Evolutionary conservation across 768 basidiomycete genomes (phyloP).

Genomic region (Mrakia frigida): DNA sequence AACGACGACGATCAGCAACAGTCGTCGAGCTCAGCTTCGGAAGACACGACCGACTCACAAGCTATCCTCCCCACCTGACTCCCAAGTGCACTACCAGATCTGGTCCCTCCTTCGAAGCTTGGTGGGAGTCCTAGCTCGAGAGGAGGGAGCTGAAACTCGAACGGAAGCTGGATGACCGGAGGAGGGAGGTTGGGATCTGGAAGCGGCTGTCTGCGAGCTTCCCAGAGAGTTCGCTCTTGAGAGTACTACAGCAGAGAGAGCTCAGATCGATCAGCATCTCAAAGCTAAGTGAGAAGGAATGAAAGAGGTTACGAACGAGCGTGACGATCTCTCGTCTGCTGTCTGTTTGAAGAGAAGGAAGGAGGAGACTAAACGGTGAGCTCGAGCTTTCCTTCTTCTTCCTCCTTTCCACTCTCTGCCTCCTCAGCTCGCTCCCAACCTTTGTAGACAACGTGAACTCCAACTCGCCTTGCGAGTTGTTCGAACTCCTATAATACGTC

Average conservation of each 20-base stretch:
- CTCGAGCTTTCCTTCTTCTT: not conserved
- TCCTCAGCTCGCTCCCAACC: too few relatives aligned
- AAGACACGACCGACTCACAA: not conserved
- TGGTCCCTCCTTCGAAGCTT: conserved; percentile 8
- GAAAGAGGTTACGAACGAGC: not conserved
- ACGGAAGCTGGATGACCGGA: not conserved
- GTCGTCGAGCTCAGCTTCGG: too few relatives aligned
- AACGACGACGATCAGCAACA: too few relatives aligned
- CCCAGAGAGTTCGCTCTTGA: not conserved
- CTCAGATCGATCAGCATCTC: not conserved
- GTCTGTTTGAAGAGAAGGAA: not conserved
- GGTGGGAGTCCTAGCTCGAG: not conserved
- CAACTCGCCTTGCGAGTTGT: not conserved
- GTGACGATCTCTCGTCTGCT: not conserved
- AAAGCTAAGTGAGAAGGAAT: not conserved
- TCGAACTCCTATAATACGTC: not conserved
- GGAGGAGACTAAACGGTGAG: not conserved
- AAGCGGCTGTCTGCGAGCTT: not conserved
- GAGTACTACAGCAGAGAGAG: not conserved
- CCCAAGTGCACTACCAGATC: not conserved
- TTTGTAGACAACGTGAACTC: too few relatives aligned
- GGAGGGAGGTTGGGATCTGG: not conserved
- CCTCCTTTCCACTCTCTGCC: not conserved
- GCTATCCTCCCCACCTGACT: conserved; percentile 10
- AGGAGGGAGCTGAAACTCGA: not conserved